These are phyloP conservation scores for Maudiozyma turicensis DNA, from an alignment of 805 yeast species.

Conservation along the genomic window DNA sequence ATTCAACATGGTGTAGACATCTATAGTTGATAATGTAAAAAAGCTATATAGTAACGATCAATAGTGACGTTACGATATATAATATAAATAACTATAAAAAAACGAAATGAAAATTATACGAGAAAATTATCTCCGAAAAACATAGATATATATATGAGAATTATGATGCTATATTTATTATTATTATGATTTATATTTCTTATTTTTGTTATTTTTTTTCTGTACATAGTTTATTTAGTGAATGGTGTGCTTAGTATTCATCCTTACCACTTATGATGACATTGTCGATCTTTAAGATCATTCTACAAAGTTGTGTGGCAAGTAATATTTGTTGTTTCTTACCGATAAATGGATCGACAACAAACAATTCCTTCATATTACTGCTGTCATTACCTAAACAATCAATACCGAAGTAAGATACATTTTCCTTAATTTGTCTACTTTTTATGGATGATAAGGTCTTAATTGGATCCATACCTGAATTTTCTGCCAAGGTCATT, in stretches of 20 bases:
- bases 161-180: not conserved
- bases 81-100: not conserved
- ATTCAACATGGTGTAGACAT: constrained; percentile 68
- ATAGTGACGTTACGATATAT: not conserved
- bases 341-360: constrained; percentile 94
- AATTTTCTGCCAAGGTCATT: constrained; percentile 91
- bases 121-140: too few relatives aligned
- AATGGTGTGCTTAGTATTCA: constrained; percentile 35
- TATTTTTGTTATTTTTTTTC: not conserved
- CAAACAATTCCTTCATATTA: constrained; percentile 90
- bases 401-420: constrained; percentile 79
- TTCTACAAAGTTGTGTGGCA: constrained; percentile 95
- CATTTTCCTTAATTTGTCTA: constrained; percentile 66
- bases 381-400: constrained; percentile 81
- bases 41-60: not conserved
- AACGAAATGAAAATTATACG: too few relatives aligned
- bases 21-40: not conserved
- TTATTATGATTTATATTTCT: not conserved
- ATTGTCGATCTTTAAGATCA: constrained; percentile 94
- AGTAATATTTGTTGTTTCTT: constrained; percentile 90
- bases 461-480: constrained; percentile 91
- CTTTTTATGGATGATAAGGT: constrained; percentile 77
- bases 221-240: too few relatives aligned
- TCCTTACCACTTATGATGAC: constrained; percentile 87
- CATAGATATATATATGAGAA: too few relatives aligned